A percentile compares a stretch with the other conserved stretches of the same genome.
Evolutionary conservation across 1,139 yeast genomes (phyloP).

Genomic region (Trichomonascaceae sp.): DNA sequence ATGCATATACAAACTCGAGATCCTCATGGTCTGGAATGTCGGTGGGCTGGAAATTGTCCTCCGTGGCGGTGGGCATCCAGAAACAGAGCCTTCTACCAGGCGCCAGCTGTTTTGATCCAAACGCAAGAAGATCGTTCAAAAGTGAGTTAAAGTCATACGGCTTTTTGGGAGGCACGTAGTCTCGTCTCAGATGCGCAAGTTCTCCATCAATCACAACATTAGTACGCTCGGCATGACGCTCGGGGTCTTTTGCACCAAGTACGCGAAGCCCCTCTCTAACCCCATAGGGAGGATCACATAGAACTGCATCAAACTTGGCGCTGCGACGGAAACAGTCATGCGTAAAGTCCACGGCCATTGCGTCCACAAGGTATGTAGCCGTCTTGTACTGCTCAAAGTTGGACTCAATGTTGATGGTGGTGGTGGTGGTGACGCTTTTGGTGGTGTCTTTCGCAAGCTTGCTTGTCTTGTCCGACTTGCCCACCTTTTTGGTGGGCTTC

Average conservation of each 20-base stretch:
- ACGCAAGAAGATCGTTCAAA: constrained; percentile 61
- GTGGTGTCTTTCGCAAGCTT: constrained; percentile 1
- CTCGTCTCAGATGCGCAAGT: constrained; percentile 62
- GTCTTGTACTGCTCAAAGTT: constrained; percentile 72
- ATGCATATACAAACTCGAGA: constrained; percentile 54
- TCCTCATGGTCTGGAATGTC: constrained; percentile 69
- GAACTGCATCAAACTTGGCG: constrained; percentile 60
- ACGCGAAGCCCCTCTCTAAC: constrained; percentile 92
- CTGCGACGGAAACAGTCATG: constrained; percentile 64
- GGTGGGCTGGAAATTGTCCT: constrained; percentile 56
- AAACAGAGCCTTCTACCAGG: constrained; percentile 72
- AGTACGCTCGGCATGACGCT: constrained; percentile 53
- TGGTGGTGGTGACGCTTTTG: too few species aligned
- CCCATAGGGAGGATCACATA: constrained; percentile 98
- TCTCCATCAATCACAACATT: constrained; percentile 60
- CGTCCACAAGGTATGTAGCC: constrained; percentile 48
- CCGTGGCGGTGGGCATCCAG: constrained; percentile 98
- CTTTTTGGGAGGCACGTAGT: constrained; percentile 85
- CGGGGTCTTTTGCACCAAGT: constrained; percentile 67
- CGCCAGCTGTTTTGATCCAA: constrained; percentile 60
- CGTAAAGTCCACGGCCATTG: constrained; percentile 87
- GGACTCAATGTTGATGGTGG: constrained; percentile 42
- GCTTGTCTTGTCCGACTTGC: too few species aligned
- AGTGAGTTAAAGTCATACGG: constrained; percentile 71
- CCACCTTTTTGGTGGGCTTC: constrained; percentile 22